A percentile compares a stretch with the other conserved stretches of the same genome.
phyloP scores from a whole-genome alignment of 169 alveolate species.

The Cryptosporidium sp. region DNA sequence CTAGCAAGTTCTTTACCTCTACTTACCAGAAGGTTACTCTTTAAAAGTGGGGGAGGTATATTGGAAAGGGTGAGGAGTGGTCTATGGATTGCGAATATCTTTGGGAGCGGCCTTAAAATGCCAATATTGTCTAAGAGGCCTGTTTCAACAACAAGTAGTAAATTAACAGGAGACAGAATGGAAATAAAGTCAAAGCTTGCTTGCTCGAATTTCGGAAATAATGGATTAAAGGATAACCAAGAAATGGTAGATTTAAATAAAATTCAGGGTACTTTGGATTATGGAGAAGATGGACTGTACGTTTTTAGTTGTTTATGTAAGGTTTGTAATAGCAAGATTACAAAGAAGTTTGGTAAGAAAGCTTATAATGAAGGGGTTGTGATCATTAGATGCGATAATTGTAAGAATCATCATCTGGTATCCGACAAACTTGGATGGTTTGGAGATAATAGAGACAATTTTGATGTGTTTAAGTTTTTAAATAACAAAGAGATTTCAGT shows the following conservation, averaged over 20 bases:
- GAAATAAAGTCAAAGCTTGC: background rate
- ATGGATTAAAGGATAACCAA: background rate
- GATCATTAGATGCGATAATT: constrained; percentile 84
- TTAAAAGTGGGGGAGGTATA: background rate
- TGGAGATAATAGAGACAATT: constrained; percentile 64
- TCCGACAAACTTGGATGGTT: constrained; percentile 90
- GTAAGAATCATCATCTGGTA: constrained; percentile 84
- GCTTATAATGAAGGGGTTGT: constrained; percentile 87
- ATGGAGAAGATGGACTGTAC: constrained; percentile 77
- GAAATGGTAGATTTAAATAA: background rate
- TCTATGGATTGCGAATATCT: background rate
- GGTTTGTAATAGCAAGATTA: constrained; percentile 81
- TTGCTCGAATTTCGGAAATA: background rate
- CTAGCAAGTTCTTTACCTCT: background rate
- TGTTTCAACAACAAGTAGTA: background rate
- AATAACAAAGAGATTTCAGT: background rate
- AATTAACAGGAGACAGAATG: background rate
- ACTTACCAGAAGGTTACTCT: background rate
- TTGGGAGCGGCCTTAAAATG: background rate
- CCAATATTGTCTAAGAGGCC: background rate
- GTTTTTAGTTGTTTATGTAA: constrained; percentile 85
- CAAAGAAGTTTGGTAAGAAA: constrained; percentile 83
- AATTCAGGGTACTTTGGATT: constrained; percentile 42
- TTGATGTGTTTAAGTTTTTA: constrained; percentile 3
- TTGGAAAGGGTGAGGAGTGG: background rate